Conservation (phyloP, 805 yeast genomes). For the Wickerhamomyces canadensis region DNA sequence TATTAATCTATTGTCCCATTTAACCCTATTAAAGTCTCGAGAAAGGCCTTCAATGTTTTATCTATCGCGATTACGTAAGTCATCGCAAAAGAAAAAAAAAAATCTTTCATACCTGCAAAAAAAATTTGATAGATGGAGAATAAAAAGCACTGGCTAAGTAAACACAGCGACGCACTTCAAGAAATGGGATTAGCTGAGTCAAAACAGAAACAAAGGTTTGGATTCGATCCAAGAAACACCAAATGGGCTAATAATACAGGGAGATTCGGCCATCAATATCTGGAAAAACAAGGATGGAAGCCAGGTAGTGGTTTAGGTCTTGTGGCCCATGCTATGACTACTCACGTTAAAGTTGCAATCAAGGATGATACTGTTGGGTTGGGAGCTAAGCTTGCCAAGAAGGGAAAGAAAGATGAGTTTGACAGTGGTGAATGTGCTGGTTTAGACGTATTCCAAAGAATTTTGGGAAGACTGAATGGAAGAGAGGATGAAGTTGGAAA, state of each 20-base stretch:
- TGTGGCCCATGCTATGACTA: conserved; percentile 57
- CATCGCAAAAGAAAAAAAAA: conserved; percentile 3
- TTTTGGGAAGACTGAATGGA: conserved; percentile 86
- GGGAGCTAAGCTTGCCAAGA: conserved; percentile 72
- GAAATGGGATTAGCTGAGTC: conserved; percentile 79
- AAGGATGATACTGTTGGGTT: conserved; percentile 83
- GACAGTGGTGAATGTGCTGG: conserved; percentile 86
- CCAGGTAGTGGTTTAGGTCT: conserved; percentile 89
- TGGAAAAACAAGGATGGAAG: conserved; percentile 82
- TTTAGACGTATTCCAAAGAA: conserved; percentile 86
- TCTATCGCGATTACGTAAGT: too few relatives aligned
- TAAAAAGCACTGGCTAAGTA: too few relatives aligned
- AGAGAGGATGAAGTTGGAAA: conserved; percentile 60
- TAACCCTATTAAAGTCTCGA: too few relatives aligned
- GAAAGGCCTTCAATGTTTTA: too few relatives aligned
- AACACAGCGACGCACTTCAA: too few relatives aligned
- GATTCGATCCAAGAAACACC: conserved; percentile 90
- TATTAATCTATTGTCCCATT: too few relatives aligned
- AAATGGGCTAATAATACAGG: conserved; percentile 84
- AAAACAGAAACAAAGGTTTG: conserved; percentile 77
- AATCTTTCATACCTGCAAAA: background rate
- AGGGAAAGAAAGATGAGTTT: conserved; percentile 57
- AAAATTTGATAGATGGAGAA: background rate
- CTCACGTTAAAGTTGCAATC: conserved; percentile 77
- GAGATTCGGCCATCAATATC: conserved; percentile 83